Conservation (phyloP, 2,329 filamentous ascomycete genomes). For the Biscogniauxia sp. region DNA sequence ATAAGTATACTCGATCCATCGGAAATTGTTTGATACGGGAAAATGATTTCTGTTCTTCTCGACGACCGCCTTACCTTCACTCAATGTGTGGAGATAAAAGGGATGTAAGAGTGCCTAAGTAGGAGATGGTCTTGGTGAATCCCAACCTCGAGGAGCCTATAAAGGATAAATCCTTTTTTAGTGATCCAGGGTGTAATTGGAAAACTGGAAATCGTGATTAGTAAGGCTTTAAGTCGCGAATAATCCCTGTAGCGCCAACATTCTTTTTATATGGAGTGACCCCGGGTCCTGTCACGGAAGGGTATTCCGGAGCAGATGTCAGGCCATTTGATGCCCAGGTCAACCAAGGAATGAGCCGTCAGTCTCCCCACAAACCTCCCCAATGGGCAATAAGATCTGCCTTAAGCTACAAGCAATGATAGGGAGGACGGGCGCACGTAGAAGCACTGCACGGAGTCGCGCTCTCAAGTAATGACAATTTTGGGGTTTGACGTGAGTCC, state of each 20-base stretch:
- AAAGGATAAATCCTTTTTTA: background rate
- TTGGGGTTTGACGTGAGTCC: too few species aligned
- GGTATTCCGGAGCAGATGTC: background rate
- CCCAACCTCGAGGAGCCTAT: background rate
- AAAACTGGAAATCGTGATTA: background rate
- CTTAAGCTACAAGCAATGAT: background rate
- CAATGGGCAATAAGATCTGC: background rate
- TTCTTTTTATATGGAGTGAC: background rate
- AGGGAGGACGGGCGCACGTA: background rate
- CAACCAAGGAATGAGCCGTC: background rate
- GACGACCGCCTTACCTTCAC: background rate
- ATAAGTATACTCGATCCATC: background rate
- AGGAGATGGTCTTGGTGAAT: background rate
- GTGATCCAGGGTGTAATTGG: background rate
- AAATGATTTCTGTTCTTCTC: background rate
- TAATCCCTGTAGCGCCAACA: background rate
- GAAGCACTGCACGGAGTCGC: background rate
- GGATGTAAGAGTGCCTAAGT: background rate
- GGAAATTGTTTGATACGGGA: background rate
- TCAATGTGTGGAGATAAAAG: background rate
- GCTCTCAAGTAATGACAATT: background rate
- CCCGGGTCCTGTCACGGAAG: background rate
- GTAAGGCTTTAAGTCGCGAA: background rate
- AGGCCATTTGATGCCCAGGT: background rate
- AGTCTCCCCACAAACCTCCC: background rate